These are phyloP conservation scores for Solanum rostratum DNA, from an alignment of 257 asterid species.

Conservation along the genomic window DNA sequence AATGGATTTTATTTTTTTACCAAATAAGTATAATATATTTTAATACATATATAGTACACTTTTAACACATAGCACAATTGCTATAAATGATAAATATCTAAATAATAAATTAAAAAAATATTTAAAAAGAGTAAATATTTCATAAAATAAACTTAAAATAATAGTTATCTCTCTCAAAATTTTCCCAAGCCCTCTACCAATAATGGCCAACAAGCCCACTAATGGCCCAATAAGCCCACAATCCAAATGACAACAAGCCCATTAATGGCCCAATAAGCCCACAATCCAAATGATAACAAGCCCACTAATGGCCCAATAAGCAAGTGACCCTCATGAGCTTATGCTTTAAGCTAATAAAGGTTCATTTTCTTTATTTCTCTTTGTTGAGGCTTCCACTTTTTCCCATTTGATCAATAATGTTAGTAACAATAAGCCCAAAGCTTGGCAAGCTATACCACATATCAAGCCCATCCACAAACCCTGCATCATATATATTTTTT, in stretches of 20 bases:
- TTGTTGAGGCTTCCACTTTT: constrained; percentile 20
- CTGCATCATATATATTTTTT: constrained; percentile 11
- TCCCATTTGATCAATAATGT: constrained; percentile 50
- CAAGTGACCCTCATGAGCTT: background rate
- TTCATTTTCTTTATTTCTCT: background rate
- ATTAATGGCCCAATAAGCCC: background rate
- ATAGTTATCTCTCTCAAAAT: too few species aligned
- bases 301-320: background rate
- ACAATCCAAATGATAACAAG: background rate
- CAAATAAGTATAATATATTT: too few species aligned
- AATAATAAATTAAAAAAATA: too few species aligned
- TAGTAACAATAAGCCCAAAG: constrained; percentile 38
- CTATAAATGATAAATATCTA: too few species aligned
- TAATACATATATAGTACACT: too few species aligned
- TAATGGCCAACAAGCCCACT: too few species aligned
- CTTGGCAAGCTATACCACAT: constrained; percentile 51
- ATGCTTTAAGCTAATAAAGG: background rate
- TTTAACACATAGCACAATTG: too few species aligned
- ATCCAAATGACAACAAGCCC: too few species aligned
- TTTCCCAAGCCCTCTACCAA: too few species aligned
- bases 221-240: background rate
- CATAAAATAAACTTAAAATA: too few species aligned
- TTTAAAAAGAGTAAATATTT: too few species aligned
- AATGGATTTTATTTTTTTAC: too few species aligned
- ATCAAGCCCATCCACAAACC: constrained; percentile 73